Conservation (phyloP, 345 rosid species). For the Ceriops zippeliana region DNA sequence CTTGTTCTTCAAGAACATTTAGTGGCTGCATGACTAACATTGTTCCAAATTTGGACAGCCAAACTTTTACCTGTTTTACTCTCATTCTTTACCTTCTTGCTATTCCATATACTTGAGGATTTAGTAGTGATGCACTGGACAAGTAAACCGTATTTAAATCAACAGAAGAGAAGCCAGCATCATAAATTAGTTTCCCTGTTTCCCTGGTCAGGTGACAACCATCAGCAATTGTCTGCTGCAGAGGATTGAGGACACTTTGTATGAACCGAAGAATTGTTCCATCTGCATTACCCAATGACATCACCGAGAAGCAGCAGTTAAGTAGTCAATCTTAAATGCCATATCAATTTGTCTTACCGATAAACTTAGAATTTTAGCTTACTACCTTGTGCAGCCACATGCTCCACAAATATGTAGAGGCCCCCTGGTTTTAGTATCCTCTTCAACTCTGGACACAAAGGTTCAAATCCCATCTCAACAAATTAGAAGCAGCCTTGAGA, state of each 20-base stretch:
- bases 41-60: not conserved
- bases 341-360: not conserved
- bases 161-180: constrained; percentile 57
- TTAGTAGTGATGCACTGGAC: constrained; percentile 36
- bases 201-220: constrained; percentile 79
- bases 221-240: constrained; percentile 61
- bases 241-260: constrained; percentile 59
- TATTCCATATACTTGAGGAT: constrained; percentile 68
- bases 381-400: constrained; percentile 81
- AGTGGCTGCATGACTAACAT: too few species aligned
- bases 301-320: not conserved
- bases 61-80: not conserved
- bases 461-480: not conserved
- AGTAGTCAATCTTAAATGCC: not conserved
- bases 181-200: constrained; percentile 51
- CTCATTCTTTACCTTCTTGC: constrained; percentile 43
- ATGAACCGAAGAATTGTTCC: constrained; percentile 60
- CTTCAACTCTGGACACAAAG: constrained; percentile 51
- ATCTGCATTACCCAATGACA: constrained; percentile 35
- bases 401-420: constrained; percentile 69
- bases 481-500: not conserved
- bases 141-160: constrained; percentile 42
- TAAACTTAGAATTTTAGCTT: not conserved
- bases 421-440: constrained; percentile 85
- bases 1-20: too few species aligned